Conservation (phyloP, 208 protist genomes). For the Crithidia expoeki region DNA sequence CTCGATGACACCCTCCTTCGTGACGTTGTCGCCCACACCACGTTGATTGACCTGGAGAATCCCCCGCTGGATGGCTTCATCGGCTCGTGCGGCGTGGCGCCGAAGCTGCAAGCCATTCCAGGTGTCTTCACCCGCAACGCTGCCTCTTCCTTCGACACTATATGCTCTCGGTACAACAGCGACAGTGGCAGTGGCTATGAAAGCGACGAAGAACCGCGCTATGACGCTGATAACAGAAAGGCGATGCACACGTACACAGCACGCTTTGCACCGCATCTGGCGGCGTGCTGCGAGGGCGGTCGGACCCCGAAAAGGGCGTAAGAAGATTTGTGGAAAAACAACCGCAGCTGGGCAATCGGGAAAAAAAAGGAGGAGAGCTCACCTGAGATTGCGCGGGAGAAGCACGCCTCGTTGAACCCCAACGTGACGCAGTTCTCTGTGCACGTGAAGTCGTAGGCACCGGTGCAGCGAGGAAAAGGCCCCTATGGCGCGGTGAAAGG, state of each 20-base stretch:
- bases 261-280: too few species aligned
- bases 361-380: not conserved
- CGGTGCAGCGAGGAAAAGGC: not conserved
- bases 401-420: not conserved
- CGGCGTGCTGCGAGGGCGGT: too few species aligned
- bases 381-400: not conserved
- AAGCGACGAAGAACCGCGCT: too few species aligned
- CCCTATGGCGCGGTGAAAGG: too few species aligned
- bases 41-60: not conserved
- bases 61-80: not conserved
- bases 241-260: too few species aligned
- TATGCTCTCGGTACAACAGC: not conserved
- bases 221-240: too few species aligned
- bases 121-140: not conserved
- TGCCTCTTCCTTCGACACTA: not conserved
- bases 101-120: conserved; percentile 6
- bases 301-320: too few species aligned
- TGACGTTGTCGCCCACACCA: not conserved
- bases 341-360: too few species aligned
- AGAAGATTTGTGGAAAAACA: too few species aligned
- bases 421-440: not conserved
- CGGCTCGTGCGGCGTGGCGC: not conserved
- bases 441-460: not conserved
- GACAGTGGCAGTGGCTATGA: not conserved
- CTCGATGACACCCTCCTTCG: not conserved